Evolutionary conservation across 108 stramenopile genomes (phyloP).

Genomic region (Fragilariopsis cylindrus): DNA sequence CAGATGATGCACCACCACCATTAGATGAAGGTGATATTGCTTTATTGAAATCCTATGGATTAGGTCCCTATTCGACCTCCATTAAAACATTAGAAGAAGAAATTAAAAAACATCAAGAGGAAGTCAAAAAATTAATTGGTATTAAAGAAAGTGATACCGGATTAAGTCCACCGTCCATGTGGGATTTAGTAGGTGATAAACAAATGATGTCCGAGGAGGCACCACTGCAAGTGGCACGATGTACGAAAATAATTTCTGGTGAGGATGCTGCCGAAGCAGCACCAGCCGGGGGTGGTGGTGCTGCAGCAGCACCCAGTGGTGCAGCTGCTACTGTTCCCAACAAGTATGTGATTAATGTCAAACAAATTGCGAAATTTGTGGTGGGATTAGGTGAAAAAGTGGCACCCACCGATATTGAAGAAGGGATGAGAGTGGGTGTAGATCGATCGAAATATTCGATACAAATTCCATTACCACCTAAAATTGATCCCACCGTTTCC

Average conservation of each 20-base stretch:
- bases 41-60: slow-evolving; percentile 96
- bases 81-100: slow-evolving; percentile 97
- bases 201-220: slow-evolving; percentile 99
- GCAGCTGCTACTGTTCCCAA: slow-evolving; percentile 40
- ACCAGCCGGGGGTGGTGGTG: slow-evolving; percentile 24
- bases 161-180: slow-evolving; percentile 95
- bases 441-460: slow-evolving; percentile 96
- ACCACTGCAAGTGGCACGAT: slow-evolving; percentile 96
- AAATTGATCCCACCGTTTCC: slow-evolving; percentile 98
- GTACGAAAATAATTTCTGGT: slow-evolving; percentile 95
- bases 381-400: slow-evolving; percentile 97
- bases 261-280: slow-evolving; percentile 12
- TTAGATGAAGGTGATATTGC: slow-evolving; percentile 98
- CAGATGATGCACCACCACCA: slow-evolving; percentile 89
- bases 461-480: slow-evolving; percentile 98
- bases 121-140: slow-evolving; percentile 97
- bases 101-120: slow-evolving; percentile 93
- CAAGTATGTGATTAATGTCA: slow-evolving; percentile 99
- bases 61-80: slow-evolving; percentile 91
- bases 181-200: slow-evolving; percentile 99
- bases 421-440: slow-evolving; percentile 99
- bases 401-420: slow-evolving; percentile 99
- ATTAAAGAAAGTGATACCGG: slow-evolving; percentile 99
- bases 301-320: neutral
- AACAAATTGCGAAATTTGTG: slow-evolving; percentile 99